A percentile compares a stretch with the other conserved stretches of the same genome.
These are phyloP conservation scores for Aspergillus japonicus DNA, from an alignment of 2,329 filamentous ascomycete genomes.

Conservation along the genomic window DNA sequence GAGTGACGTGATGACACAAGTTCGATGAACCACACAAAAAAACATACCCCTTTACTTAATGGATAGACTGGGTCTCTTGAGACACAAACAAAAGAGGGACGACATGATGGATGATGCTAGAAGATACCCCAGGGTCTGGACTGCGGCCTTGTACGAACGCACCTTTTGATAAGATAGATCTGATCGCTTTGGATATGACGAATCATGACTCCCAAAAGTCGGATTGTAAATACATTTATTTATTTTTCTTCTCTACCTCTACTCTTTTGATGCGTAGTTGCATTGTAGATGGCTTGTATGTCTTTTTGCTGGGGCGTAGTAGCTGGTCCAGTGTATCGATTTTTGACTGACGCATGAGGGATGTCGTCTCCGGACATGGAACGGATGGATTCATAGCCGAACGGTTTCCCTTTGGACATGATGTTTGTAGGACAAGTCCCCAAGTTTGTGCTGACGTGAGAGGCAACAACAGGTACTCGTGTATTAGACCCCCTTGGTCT, in stretches of 20 bases:
- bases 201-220: neutral
- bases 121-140: conserved; percentile 28
- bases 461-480: too few relatives aligned
- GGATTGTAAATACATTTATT: neutral
- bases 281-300: too few relatives aligned
- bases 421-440: too few relatives aligned
- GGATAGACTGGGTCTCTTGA: conserved; percentile 29
- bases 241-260: neutral
- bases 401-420: too few relatives aligned
- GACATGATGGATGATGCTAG: conserved; percentile 27
- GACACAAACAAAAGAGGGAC: conserved; percentile 10
- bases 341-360: too few relatives aligned
- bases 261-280: too few relatives aligned
- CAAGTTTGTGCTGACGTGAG: too few relatives aligned
- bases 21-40: conserved; percentile 21
- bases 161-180: neutral
- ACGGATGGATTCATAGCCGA: too few relatives aligned
- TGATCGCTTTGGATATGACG: neutral
- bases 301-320: too few relatives aligned
- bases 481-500: too few relatives aligned
- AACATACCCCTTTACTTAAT: conserved; percentile 21
- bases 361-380: too few relatives aligned
- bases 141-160: neutral
- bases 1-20: conserved; percentile 9
- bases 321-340: too few relatives aligned